A percentile compares a stretch with the other conserved stretches of the same genome.
Evolutionary conservation across 106 monocot genomes (phyloP).

Genomic region (Dendrobium huoshanense): DNA sequence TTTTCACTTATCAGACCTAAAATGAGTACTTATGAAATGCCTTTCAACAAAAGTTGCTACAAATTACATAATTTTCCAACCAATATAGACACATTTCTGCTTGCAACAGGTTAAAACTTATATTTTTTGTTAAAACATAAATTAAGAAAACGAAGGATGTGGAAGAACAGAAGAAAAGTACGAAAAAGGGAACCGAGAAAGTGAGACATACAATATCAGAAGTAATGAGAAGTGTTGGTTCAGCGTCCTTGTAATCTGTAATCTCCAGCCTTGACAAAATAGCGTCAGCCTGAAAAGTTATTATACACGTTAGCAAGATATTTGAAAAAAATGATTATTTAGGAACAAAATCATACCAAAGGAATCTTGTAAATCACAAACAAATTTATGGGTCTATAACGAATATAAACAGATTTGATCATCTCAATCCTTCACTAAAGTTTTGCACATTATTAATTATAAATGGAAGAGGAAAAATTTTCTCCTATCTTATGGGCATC

Average conservation of each 20-base stretch:
- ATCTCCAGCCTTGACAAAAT: conserved; percentile 78
- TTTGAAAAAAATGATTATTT: background rate
- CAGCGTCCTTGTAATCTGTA: conserved; percentile 41
- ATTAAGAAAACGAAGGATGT: background rate
- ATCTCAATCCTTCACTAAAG: background rate
- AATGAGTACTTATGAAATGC: background rate
- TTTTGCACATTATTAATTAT: background rate
- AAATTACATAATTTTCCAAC: background rate
- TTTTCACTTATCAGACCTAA: background rate
- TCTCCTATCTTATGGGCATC: background rate
- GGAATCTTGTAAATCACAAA: background rate
- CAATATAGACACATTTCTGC: background rate
- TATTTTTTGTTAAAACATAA: background rate
- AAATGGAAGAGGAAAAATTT: background rate
- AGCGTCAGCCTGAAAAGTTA: conserved; percentile 69
- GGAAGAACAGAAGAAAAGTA: background rate
- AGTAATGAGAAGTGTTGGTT: conserved; percentile 69
- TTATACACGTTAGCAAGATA: background rate
- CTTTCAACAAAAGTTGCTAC: background rate
- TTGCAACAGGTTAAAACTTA: background rate
- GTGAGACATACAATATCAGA: conserved; percentile 78
- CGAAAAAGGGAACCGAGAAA: background rate
- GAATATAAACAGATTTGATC: background rate
- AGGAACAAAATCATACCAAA: background rate
- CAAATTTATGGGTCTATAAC: too few species aligned